A percentile compares a stretch with the other conserved stretches of the same genome.
Evolutionary conservation across 768 basidiomycete species (phyloP).

Genomic region (Strobilomyces confusus): DNA sequence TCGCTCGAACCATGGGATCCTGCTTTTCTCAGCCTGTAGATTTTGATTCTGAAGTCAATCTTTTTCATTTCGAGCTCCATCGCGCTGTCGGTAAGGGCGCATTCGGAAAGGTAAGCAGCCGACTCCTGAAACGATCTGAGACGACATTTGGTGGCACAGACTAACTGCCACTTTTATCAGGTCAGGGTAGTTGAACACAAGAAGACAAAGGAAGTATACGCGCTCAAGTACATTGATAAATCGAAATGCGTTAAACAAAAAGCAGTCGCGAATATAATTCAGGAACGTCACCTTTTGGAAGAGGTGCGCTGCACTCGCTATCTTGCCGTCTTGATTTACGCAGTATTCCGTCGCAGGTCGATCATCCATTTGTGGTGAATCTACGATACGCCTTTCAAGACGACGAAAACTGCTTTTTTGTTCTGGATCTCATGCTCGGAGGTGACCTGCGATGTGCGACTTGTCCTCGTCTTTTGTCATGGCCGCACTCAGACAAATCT

Average conservation of each 20-base stretch:
- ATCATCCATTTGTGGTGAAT: constrained; percentile 87
- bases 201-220: constrained; percentile 85
- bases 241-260: constrained; percentile 86
- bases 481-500: neutral
- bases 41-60: constrained; percentile 77
- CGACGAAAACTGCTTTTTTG: constrained; percentile 97
- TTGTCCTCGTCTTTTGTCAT: neutral
- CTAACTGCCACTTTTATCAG: constrained; percentile 35
- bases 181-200: constrained; percentile 98
- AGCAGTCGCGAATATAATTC: constrained; percentile 89
- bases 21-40: constrained; percentile 74
- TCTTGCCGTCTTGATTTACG: constrained; percentile 9
- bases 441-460: constrained; percentile 87
- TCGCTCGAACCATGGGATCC: constrained; percentile 52
- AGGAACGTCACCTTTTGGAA: constrained; percentile 88
- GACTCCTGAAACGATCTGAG: neutral
- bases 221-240: constrained; percentile 98
- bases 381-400: constrained; percentile 96
- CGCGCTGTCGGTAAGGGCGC: constrained; percentile 95
- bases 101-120: constrained; percentile 81
- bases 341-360: constrained; percentile 48
- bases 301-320: constrained; percentile 54
- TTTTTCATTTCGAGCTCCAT: constrained; percentile 96
- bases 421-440: constrained; percentile 93
- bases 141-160: neutral